Conservation (phyloP, 1,284 basidiomycete genomes). For the Veloboletus limbatus region DNA sequence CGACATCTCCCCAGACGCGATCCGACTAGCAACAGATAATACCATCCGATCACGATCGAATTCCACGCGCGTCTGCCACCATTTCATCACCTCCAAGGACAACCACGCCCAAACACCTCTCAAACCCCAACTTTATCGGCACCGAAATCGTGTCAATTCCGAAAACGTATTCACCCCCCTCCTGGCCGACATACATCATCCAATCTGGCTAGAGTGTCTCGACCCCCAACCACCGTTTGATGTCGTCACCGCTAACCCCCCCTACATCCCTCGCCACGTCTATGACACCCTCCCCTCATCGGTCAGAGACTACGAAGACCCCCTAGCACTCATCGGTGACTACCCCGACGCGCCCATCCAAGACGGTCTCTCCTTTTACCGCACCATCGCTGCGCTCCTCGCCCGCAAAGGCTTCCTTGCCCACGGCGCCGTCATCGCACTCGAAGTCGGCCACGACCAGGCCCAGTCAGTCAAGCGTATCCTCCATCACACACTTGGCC, state of each 20-base stretch:
- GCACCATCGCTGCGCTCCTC: conserved; percentile 62
- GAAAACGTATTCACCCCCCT: conserved; percentile 49
- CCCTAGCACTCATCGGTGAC: conserved; percentile 77
- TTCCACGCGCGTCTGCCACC: too few relatives aligned
- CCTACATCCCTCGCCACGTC: conserved; percentile 76
- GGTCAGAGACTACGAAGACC: conserved; percentile 79
- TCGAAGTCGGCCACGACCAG: conserved; percentile 81
- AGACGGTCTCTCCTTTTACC: conserved; percentile 77
- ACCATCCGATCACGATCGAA: conserved; percentile 46
- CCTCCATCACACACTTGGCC: conserved; percentile 43
- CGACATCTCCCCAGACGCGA: conserved; percentile 69
- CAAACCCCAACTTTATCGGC: too few relatives aligned
- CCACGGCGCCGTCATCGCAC: conserved; percentile 55
- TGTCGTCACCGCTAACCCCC: conserved; percentile 89
- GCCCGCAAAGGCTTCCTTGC: conserved; percentile 45
- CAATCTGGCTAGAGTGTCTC: conserved; percentile 35
- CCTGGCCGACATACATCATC: conserved; percentile 48
- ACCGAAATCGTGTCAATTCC: too few relatives aligned
- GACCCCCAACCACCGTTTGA: conserved; percentile 52
- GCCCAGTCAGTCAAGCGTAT: conserved; percentile 60
- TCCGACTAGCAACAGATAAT: conserved; percentile 74
- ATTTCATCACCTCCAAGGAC: too few relatives aligned
- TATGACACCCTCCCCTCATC: conserved; percentile 62
- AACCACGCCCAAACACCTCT: too few relatives aligned
- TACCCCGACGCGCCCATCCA: conserved; percentile 23